phyloP scores from a whole-genome alignment of 2,329 filamentous ascomycete species.

The Cryphonectria naterciae region DNA sequence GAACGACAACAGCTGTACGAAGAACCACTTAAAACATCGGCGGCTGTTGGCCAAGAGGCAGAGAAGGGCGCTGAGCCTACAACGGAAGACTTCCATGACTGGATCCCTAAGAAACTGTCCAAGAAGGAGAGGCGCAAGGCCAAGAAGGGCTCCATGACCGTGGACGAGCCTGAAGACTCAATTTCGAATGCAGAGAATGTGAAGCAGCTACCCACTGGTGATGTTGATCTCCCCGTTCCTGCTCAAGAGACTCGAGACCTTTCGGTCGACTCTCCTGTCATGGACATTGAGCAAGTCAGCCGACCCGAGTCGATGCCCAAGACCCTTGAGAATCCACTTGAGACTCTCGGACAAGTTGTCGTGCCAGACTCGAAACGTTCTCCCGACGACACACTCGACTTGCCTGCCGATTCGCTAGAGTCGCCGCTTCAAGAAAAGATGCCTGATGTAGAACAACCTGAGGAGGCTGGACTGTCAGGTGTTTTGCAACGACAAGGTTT shows the following conservation, averaged over 20 bases:
- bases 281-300: neutral
- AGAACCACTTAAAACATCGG: neutral
- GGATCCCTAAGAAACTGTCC: conserved; percentile 36
- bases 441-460: neutral
- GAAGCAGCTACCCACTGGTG: neutral
- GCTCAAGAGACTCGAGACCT: neutral
- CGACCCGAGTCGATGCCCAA: neutral
- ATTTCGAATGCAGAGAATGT: neutral
- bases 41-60: neutral
- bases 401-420: neutral
- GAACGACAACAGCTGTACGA: conserved; percentile 3
- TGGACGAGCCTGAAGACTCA: conserved; percentile 13
- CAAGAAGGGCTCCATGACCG: conserved; percentile 22
- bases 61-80: conserved; percentile 15
- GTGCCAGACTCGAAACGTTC: conserved; percentile 7
- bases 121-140: conserved; percentile 34
- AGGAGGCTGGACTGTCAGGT: neutral
- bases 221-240: neutral
- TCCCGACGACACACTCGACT: neutral
- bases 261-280: neutral
- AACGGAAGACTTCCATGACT: conserved; percentile 32
- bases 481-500: neutral
- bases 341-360: neutral
- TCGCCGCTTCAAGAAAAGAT: neutral
- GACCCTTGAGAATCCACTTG: neutral